These are phyloP conservation scores for Pleurotus citrinopileatus DNA, from an alignment of 768 basidiomycete species.

Conservation along the genomic window DNA sequence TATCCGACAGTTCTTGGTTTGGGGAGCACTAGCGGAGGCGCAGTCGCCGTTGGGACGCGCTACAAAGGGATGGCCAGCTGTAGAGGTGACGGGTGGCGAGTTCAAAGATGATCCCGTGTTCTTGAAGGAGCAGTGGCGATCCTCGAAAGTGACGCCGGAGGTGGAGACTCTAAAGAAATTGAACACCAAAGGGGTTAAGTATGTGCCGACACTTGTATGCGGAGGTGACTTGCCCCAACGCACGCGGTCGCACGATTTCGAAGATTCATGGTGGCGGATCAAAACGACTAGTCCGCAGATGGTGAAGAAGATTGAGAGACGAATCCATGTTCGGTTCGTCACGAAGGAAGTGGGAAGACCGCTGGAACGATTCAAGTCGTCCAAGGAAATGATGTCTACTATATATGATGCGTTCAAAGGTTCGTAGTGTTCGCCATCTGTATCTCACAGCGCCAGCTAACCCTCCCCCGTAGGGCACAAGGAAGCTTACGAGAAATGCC, in stretches of 20 bases:
- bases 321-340: neutral
- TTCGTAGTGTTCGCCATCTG: neutral
- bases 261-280: neutral
- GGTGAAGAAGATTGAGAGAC: neutral
- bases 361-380: neutral
- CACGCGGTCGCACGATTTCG: neutral
- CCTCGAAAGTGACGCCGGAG: conserved; percentile 13
- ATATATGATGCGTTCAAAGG: conserved; percentile 3
- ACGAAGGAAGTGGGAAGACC: neutral
- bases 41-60: conserved; percentile 14
- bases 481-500: conserved; percentile 6
- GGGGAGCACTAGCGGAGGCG: neutral
- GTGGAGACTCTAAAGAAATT: conserved; percentile 17
- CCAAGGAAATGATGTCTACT: neutral
- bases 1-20: neutral
- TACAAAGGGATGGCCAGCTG: conserved; percentile 18
- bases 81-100: conserved; percentile 10
- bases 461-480: conserved; percentile 9
- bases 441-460: no score
- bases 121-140: conserved; percentile 27
- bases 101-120: conserved; percentile 13
- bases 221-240: conserved; percentile 25
- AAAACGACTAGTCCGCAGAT: neutral
- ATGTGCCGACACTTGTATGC: conserved; percentile 23
- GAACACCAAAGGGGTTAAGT: conserved; percentile 8